phyloP scores from a whole-genome alignment of 2,329 filamentous ascomycete genomes.

The Trichoderma sp. region DNA sequence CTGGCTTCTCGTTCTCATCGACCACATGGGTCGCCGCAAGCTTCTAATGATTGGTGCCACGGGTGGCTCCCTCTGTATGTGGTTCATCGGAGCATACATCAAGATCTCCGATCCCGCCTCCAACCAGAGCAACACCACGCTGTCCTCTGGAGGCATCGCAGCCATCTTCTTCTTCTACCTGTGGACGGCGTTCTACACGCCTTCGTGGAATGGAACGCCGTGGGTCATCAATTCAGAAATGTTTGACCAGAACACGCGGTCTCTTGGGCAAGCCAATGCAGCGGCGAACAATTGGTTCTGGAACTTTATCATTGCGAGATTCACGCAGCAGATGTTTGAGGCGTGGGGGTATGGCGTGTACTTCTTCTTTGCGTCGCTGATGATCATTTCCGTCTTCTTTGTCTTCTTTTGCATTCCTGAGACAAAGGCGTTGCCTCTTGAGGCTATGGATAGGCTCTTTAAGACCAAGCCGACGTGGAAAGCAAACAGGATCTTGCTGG shows the following conservation, averaged over 20 bases:
- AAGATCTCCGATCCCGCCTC: constrained; percentile 14
- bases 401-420: constrained; percentile 56
- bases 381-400: constrained; percentile 51
- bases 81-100: constrained; percentile 23
- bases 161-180: constrained; percentile 26
- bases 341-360: constrained; percentile 53
- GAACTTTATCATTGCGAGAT: constrained; percentile 32
- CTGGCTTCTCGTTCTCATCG: constrained; percentile 22
- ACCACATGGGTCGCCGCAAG: constrained; percentile 20
- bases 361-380: constrained; percentile 58
- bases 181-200: constrained; percentile 23
- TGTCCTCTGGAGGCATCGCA: constrained; percentile 14
- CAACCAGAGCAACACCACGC: constrained; percentile 3
- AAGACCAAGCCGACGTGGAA: constrained; percentile 21
- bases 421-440: constrained; percentile 56
- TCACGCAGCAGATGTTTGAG: constrained; percentile 45
- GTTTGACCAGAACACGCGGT: constrained; percentile 24
- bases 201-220: constrained; percentile 20
- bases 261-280: constrained; percentile 21
- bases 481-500: constrained; percentile 10
- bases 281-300: constrained; percentile 26
- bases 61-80: constrained; percentile 22
- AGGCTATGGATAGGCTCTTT: constrained; percentile 39
- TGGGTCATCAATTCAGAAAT: constrained; percentile 25
- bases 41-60: constrained; percentile 23